Evolutionary conservation across 768 basidiomycete species (phyloP), one percentile per base, ranked within the genome.

Genomic region (Suillus decipiens): DNA sequence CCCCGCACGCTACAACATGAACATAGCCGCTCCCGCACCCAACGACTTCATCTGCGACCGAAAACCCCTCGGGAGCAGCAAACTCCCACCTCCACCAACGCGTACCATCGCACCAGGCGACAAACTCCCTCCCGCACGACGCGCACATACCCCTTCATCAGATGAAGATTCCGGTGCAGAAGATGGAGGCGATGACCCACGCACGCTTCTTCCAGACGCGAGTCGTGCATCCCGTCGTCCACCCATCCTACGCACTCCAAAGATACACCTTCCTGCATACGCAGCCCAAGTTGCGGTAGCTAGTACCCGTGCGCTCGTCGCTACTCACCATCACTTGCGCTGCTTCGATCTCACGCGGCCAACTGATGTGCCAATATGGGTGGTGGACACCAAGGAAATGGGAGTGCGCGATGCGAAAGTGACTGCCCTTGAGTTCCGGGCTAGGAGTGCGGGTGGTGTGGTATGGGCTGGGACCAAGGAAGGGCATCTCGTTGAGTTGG

Each of bases 391-490:
- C 59, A 88, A 84, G 64, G 84, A 87, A 14, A 71, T 87, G 3
- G 85, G 84, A 0, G 69, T 82, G 56, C 93, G 90, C 70, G 89
- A 93, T 50, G 75, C 83, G 4, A 88, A 86, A 68, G 81, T 96
- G 42, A 88, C 89, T 1, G 86, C 88, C 24, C 81, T 96, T 76
- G 93, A 90, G 73, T 93, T 95, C 72, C 81, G 89, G 17, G 83
- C 89, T 0, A 80, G 82, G 2, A 68, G 66, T 2, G 68, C 72
- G 11, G 92, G 90, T 2, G 79, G 79, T 36, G 81, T 85, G 61
- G 68, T 95, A 2, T 98, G 96, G 96, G 77, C 89, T 12, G 96
- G 96, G 5, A 93, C 93, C 34, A 95, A 92, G 77, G 94, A 96
- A 31, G 96, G 96, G 0, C 87, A 90, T 72, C 63, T 99, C 31